Evolutionary conservation across 2,329 filamentous ascomycete species (phyloP).

Genomic region (Fusarium coicis): DNA sequence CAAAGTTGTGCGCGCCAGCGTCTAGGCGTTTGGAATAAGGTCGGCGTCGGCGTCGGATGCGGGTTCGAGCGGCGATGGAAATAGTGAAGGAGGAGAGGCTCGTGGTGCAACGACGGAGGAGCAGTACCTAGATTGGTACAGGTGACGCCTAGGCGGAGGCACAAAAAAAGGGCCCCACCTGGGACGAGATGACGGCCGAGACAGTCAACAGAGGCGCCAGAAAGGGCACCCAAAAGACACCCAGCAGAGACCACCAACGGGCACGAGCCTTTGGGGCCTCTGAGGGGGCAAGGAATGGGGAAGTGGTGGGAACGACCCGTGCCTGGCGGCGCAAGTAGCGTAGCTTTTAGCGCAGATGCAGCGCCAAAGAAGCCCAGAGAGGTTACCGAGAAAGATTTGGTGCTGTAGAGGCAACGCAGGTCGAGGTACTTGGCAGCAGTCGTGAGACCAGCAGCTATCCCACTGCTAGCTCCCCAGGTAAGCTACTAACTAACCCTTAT

Average conservation of each 20-base stretch:
- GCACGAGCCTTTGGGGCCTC: constrained; percentile 44
- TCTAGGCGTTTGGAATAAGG: constrained; percentile 44
- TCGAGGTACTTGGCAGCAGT: background rate
- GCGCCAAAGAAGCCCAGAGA: constrained; percentile 39
- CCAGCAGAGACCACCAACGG: constrained; percentile 40
- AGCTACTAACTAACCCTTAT: background rate
- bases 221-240: constrained; percentile 37
- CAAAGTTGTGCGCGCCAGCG: constrained; percentile 43
- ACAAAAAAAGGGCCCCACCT: constrained; percentile 48
- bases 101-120: constrained; percentile 47
- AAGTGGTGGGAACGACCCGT: constrained; percentile 46
- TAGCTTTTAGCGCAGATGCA: constrained; percentile 43
- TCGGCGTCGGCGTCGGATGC: constrained; percentile 30
- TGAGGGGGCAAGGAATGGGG: constrained; percentile 39
- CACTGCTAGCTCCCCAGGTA: constrained; percentile 7
- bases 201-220: constrained; percentile 41
- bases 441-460: constrained; percentile 1
- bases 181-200: constrained; percentile 48
- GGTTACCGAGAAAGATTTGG: constrained; percentile 22
- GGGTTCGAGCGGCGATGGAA: constrained; percentile 41
- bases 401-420: constrained; percentile 7
- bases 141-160: constrained; percentile 47
- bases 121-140: constrained; percentile 47
- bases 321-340: constrained; percentile 46
- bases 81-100: constrained; percentile 45